phyloP scores from a whole-genome alignment of 371 early-diverging fungal species.

The Mucor lusitanicus region DNA sequence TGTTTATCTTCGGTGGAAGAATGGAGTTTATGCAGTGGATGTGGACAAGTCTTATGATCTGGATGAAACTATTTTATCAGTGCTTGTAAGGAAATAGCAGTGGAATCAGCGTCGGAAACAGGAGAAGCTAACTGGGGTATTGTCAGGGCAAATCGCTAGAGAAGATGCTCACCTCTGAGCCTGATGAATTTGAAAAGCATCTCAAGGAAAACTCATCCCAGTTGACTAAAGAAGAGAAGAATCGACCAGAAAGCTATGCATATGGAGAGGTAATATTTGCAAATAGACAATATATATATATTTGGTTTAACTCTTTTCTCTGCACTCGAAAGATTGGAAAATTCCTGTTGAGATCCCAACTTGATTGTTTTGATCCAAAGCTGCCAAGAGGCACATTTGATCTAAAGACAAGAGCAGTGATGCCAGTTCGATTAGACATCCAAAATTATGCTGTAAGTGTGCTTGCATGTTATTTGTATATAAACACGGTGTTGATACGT shows the following conservation, averaged over 20 bases:
- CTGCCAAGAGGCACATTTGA: conserved; percentile 87
- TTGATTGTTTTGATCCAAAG: conserved; percentile 83
- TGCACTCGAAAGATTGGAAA: conserved; percentile 40
- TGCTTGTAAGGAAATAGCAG: conserved; percentile 47
- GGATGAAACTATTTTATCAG: conserved; percentile 64
- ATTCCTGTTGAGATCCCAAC: conserved; percentile 87
- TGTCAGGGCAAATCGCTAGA: conserved; percentile 84
- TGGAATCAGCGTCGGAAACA: not conserved
- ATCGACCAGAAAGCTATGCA: conserved; percentile 54
- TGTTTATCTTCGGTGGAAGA: conserved; percentile 59
- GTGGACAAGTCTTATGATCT: conserved; percentile 76
- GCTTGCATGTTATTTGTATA: not conserved
- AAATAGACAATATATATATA: not conserved
- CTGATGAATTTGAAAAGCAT: conserved; percentile 66
- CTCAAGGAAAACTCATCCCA: conserved; percentile 56
- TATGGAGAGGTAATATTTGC: conserved; percentile 42
- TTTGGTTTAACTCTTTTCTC: not conserved
- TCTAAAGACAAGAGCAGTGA: conserved; percentile 89
- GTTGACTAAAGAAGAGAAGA: conserved; percentile 38
- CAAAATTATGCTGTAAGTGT: conserved; percentile 66
- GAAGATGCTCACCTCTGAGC: conserved; percentile 72
- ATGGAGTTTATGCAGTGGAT: conserved; percentile 86
- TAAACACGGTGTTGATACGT: not conserved
- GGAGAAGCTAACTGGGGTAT: not conserved
- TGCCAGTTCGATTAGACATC: conserved; percentile 84